Percentiles rank a stretch among this genome's conserved stretches.
Evolutionary conservation across 495 filamentous ascomycete species (phyloP).

Genomic region (Emericellopsis terricola): DNA sequence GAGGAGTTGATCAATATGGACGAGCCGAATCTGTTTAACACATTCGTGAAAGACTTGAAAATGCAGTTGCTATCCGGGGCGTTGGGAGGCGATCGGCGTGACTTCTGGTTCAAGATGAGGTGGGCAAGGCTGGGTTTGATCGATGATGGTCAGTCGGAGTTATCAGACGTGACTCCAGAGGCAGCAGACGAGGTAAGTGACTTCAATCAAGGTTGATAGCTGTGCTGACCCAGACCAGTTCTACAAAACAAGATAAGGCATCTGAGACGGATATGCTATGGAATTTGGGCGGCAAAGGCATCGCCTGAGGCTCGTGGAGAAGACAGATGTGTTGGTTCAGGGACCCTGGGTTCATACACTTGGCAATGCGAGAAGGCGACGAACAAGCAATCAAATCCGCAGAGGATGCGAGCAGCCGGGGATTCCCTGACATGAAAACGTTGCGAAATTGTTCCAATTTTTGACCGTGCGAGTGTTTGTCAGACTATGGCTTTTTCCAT

Average conservation of each 20-base stretch:
- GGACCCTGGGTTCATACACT: background rate
- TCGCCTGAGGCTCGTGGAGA: too few species aligned
- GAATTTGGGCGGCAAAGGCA: too few species aligned
- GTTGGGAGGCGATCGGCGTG: constrained; percentile 63
- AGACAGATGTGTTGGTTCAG: background rate
- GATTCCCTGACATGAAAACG: too few species aligned
- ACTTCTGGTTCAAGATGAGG: constrained; percentile 66
- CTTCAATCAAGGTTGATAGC: background rate
- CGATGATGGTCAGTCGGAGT: constrained; percentile 37
- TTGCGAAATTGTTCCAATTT: too few species aligned
- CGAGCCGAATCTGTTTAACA: constrained; percentile 61
- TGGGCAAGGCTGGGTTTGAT: constrained; percentile 55
- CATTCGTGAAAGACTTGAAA: constrained; percentile 54
- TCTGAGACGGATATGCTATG: background rate
- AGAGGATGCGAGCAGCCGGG: too few species aligned
- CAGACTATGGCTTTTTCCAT: too few species aligned
- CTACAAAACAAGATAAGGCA: constrained; percentile 3
- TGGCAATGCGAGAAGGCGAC: background rate
- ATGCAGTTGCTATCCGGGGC: constrained; percentile 47
- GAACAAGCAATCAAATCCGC: background rate
- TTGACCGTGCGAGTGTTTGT: too few species aligned
- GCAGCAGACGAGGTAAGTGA: constrained; percentile 43
- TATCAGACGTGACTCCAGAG: constrained; percentile 44
- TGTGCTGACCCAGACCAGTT: constrained; percentile 1
- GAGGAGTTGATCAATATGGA: constrained; percentile 63